Conservation (phyloP, 1,284 basidiomycete species). For the Tranzscheliella williamsii region DNA sequence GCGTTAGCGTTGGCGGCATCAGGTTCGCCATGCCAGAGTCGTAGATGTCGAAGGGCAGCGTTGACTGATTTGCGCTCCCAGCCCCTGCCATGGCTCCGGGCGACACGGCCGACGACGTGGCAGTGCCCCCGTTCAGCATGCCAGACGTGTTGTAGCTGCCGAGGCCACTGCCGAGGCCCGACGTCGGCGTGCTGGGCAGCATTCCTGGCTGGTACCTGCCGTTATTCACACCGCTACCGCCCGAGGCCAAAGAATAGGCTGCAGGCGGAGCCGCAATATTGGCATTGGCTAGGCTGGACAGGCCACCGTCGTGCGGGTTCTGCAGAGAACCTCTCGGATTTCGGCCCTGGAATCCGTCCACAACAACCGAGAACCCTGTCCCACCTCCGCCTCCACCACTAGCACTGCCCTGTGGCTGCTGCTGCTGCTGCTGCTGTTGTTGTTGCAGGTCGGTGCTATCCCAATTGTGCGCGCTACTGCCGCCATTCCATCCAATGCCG, state of each 20-base stretch:
- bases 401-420: background rate
- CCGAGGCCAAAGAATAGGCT: conserved; percentile 13
- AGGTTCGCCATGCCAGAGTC: conserved; percentile 46
- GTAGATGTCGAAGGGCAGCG: conserved; percentile 46
- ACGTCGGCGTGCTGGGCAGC: background rate
- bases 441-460: background rate
- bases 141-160: conserved; percentile 6
- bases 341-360: conserved; percentile 16
- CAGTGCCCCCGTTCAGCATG: conserved; percentile 2
- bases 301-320: background rate
- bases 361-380: conserved; percentile 23
- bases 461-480: too few relatives aligned
- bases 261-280: conserved; percentile 32
- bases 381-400: conserved; percentile 7
- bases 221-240: background rate
- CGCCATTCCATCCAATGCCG: conserved; percentile 10
- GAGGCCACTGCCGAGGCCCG: conserved; percentile 1
- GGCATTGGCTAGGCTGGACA: background rate
- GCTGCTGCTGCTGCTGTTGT: background rate
- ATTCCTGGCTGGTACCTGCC: background rate
- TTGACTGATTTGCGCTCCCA: conserved; percentile 4
- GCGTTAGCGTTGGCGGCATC: conserved; percentile 26
- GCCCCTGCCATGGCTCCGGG: background rate
- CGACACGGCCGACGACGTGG: conserved; percentile 8
- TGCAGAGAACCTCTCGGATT: background rate